Percentiles rank a stretch among this genome's conserved stretches.
Evolutionary conservation across 768 basidiomycete species (phyloP).

Genomic region (Tylopilus plumbeoviolaceoides): DNA sequence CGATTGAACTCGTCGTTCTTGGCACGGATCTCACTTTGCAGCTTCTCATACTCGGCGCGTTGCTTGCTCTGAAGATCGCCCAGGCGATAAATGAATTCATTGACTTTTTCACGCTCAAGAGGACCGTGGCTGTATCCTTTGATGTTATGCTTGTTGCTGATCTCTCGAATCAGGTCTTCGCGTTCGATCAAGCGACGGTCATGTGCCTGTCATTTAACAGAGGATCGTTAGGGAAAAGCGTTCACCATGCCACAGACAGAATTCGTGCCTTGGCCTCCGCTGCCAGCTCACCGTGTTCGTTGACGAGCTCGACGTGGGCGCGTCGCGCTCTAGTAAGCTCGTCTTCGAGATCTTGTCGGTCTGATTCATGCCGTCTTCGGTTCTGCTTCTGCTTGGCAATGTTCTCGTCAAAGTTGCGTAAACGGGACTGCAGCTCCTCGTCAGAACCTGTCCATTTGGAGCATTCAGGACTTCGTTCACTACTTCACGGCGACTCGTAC

Average conservation of each 20-base stretch:
- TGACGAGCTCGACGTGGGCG: conserved; percentile 53
- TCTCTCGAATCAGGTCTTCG: conserved; percentile 68
- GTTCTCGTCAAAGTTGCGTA: conserved; percentile 58
- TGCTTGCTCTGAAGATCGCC: conserved; percentile 60
- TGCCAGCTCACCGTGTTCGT: conserved; percentile 60
- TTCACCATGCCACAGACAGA: neutral
- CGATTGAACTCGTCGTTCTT: conserved; percentile 65
- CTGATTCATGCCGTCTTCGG: conserved; percentile 43
- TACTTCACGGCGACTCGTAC: conserved; percentile 27
- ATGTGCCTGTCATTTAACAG: conserved; percentile 53
- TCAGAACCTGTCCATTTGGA: conserved; percentile 51
- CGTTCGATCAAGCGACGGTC: conserved; percentile 64
- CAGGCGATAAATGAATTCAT: conserved; percentile 68
- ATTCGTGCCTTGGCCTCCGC: conserved; percentile 68
- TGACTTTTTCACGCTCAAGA: conserved; percentile 65
- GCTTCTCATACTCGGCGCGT: conserved; percentile 56
- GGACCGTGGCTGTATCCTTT: conserved; percentile 70
- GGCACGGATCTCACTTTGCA: conserved; percentile 59
- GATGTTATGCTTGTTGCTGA: conserved; percentile 64
- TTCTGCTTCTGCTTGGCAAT: conserved; percentile 49
- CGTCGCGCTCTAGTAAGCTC: conserved; percentile 47
- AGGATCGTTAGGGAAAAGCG: neutral
- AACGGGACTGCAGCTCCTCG: conserved; percentile 58
- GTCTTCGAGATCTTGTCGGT: conserved; percentile 59
- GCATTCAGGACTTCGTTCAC: neutral